Base-by-base conservation (phyloP, 805 yeast species). In the Barnettozyma botsteinii region DNA sequence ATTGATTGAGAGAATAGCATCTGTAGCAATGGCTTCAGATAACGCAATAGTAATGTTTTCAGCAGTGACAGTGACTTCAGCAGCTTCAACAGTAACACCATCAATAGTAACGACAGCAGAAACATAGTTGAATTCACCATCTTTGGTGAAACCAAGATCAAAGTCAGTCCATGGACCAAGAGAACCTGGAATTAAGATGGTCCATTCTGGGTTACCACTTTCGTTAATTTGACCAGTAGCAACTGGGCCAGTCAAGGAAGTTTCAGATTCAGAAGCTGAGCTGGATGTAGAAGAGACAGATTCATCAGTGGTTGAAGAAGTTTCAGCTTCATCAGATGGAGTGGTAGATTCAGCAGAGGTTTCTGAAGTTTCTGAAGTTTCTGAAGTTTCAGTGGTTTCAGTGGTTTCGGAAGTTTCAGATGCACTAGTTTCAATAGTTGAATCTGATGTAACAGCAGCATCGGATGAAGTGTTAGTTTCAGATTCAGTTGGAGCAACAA, bases 21-120 rank as follows among this genome's bases (percentile, higher is more conserved):
- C 52, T 39, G 51, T 50, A n/a, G 44, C 42, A 37, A 46, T 41
- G 11, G 31, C 11, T 18, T 18, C n/a, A 4, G 12, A 26, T 12
- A 42, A 29, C 6, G 22, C 11, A 11, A 29, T 11, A 29, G 7
- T 19, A 13, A 20, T 15, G 10, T n/a, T n/a, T n/a, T n/a, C n/a
- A n/a, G 33, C 35, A 7, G 15, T 21, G 7, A 39, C 26, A 19
- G 38, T 29, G 19, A 29, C 21, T 4, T 20, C 22, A 22, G 17
- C 27, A 13, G 33, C 36, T 10, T 34, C 26, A 15, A 10, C 18
- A n/a, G 28, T 6, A 10, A 12, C 21, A 37, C 46, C 52, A 35
- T 37, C 41, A 22, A 43, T 41, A 7, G 31, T 19, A 13, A 35
- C 41, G 24, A 19, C 33, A 27, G 41, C 41, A 12, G 27, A 26